A percentile compares a stretch with the other conserved stretches of the same genome.
Conservation (phyloP, 352 stramenopile genomes). For the Phytophthora hibernalis region DNA sequence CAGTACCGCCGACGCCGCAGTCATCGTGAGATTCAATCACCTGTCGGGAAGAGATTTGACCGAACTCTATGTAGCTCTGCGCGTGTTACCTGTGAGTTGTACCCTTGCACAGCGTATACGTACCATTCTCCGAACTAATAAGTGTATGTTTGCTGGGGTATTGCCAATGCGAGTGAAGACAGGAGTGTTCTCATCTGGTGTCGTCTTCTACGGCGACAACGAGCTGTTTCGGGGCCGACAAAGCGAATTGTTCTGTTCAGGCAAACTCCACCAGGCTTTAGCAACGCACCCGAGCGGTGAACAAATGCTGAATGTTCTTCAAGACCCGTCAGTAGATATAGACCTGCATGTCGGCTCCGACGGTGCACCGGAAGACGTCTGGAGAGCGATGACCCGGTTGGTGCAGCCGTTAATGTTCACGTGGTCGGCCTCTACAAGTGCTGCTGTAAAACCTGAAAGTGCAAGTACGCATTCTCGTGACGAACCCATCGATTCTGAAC, state of each 20-base stretch:
- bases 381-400: conserved; percentile 32
- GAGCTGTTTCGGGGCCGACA: conserved; percentile 23
- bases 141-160: neutral
- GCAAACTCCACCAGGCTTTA: conserved; percentile 40
- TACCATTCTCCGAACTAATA: neutral
- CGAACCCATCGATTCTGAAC: neutral
- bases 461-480: neutral
- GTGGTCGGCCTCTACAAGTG: conserved; percentile 4
- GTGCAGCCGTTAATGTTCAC: conserved; percentile 10
- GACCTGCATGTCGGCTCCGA: conserved; percentile 55
- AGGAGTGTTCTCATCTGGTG: conserved; percentile 23
- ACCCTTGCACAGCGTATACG: neutral
- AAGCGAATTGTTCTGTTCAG: conserved; percentile 26
- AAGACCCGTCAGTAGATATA: conserved; percentile 37
- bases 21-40: conserved; percentile 27
- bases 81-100: conserved; percentile 48
- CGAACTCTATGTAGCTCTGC: conserved; percentile 43
- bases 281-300: conserved; percentile 30
- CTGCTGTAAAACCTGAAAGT: neutral
- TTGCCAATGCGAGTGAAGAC: conserved; percentile 8
- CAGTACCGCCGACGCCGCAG: conserved; percentile 13
- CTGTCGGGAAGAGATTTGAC: conserved; percentile 8
- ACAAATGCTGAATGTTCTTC: conserved; percentile 37
- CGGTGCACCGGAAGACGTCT: conserved; percentile 29
- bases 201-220: conserved; percentile 35